A percentile compares a stretch with the other conserved stretches of the same genome.
Conservation (phyloP, 1,284 basidiomycete species). For the Rhizoctonia solani region DNA sequence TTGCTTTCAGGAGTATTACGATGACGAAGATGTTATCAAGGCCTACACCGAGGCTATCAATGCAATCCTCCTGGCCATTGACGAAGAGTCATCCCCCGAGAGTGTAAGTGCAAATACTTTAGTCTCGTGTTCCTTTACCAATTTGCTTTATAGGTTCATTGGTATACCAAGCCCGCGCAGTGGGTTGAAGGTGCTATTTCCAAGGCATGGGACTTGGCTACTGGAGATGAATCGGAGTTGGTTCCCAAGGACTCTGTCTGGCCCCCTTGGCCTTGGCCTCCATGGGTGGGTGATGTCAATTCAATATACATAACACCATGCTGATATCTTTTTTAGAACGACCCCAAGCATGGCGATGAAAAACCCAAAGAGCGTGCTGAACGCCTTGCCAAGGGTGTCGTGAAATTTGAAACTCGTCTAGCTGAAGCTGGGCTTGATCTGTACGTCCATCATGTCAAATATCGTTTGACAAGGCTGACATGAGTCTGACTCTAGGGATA, state of each 20-base stretch:
- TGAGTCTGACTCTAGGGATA: constrained; percentile 52
- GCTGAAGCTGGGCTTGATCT: constrained; percentile 80
- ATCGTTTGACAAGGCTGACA: constrained; percentile 7
- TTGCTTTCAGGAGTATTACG: constrained; percentile 78
- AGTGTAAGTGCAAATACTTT: neutral
- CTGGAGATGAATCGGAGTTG: constrained; percentile 3
- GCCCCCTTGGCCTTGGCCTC: constrained; percentile 85
- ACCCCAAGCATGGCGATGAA: constrained; percentile 49
- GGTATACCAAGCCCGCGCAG: constrained; percentile 41
- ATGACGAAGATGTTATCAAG: constrained; percentile 70
- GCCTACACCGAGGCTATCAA: constrained; percentile 75
- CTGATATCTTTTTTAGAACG: constrained; percentile 45
- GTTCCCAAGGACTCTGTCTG: constrained; percentile 33
- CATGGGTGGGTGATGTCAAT: constrained; percentile 55
- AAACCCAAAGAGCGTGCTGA: constrained; percentile 54
- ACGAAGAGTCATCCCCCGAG: constrained; percentile 44
- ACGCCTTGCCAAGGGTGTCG: constrained; percentile 71
- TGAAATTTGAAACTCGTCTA: constrained; percentile 81
- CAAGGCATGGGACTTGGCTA: constrained; percentile 9
- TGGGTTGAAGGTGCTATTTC: constrained; percentile 54
- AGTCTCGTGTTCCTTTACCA: neutral
- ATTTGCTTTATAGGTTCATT: neutral
- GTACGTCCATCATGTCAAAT: constrained; percentile 49
- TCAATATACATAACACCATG: neutral
- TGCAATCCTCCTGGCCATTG: constrained; percentile 67